Conservation (phyloP, 2,329 filamentous ascomycete genomes). For the Beauveria caledonica region DNA sequence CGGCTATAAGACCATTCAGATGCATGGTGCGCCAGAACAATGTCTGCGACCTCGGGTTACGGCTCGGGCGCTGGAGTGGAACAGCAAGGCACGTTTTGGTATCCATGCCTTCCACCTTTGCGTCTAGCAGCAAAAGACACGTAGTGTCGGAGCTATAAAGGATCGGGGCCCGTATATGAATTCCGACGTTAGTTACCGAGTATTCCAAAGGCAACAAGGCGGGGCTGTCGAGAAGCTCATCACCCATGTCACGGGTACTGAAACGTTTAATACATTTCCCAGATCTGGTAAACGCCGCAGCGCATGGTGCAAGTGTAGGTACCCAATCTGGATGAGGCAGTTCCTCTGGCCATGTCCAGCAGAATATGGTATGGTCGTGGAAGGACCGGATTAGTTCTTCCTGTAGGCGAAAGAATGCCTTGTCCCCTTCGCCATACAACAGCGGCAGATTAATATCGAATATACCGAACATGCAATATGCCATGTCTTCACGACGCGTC, state of each 20-base stretch:
- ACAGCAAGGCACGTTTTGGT: background rate
- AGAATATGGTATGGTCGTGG: background rate
- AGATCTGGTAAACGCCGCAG: background rate
- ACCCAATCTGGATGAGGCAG: background rate
- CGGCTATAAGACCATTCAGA: background rate
- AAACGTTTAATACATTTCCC: background rate
- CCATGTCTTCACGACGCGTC: conserved; percentile 17
- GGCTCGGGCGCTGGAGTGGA: background rate
- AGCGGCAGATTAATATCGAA: conserved; percentile 22
- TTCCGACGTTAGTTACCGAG: background rate
- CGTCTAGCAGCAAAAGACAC: background rate
- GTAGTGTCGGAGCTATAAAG: background rate
- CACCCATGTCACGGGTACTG: too few relatives aligned
- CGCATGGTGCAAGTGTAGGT: background rate
- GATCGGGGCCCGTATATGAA: background rate
- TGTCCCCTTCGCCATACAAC: conserved; percentile 19
- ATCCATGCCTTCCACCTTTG: background rate
- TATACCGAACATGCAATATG: conserved; percentile 21
- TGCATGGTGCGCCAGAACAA: background rate
- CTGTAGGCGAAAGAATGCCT: conserved; percentile 15
- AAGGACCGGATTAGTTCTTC: conserved; percentile 12
- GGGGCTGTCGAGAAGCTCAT: too few relatives aligned
- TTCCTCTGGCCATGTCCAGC: background rate
- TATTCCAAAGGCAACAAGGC: background rate
- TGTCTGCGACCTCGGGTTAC: background rate